Evolutionary conservation across 2,329 filamentous ascomycete genomes (phyloP).

Genomic region (Byssothecium circinans): DNA sequence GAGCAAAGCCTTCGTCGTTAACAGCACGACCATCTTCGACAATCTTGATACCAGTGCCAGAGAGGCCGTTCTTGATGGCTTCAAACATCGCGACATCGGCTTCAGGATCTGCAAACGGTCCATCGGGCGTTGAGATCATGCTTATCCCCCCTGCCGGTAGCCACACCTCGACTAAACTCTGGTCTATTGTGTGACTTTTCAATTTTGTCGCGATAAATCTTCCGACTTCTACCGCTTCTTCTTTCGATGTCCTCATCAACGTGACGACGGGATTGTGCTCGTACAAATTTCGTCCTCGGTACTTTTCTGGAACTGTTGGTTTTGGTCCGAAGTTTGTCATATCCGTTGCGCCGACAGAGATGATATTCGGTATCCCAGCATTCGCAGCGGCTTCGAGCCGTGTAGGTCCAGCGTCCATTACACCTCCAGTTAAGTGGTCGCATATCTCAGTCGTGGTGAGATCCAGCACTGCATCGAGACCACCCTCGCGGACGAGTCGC

Average conservation of each 20-base stretch:
- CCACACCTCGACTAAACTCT: slow-evolving; percentile 56
- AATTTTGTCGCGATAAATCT: slow-evolving; percentile 60
- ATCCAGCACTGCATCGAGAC: slow-evolving; percentile 68
- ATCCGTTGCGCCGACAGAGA: slow-evolving; percentile 53
- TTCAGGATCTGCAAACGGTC: slow-evolving; percentile 55
- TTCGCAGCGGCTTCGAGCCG: slow-evolving; percentile 61
- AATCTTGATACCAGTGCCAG: slow-evolving; percentile 53
- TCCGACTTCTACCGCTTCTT: slow-evolving; percentile 61
- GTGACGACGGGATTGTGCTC: slow-evolving; percentile 69
- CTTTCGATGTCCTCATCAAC: slow-evolving; percentile 63
- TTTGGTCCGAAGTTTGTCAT: slow-evolving; percentile 63
- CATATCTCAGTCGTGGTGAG: slow-evolving; percentile 70
- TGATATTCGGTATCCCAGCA: slow-evolving; percentile 60
- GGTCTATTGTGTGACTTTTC: slow-evolving; percentile 41
- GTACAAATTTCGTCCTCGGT: slow-evolving; percentile 55
- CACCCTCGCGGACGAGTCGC: slow-evolving; percentile 58
- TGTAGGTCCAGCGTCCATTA: slow-evolving; percentile 60
- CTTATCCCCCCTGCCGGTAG: slow-evolving; percentile 64
- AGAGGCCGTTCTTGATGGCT: slow-evolving; percentile 53
- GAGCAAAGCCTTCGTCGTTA: slow-evolving; percentile 58
- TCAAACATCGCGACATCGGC: slow-evolving; percentile 53
- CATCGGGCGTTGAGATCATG: slow-evolving; percentile 57
- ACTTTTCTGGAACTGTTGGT: slow-evolving; percentile 59
- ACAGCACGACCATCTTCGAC: slow-evolving; percentile 55
- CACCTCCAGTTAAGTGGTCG: slow-evolving; percentile 64